Conservation (phyloP, 352 stramenopile species). For the Phytopythium sindhum region DNA sequence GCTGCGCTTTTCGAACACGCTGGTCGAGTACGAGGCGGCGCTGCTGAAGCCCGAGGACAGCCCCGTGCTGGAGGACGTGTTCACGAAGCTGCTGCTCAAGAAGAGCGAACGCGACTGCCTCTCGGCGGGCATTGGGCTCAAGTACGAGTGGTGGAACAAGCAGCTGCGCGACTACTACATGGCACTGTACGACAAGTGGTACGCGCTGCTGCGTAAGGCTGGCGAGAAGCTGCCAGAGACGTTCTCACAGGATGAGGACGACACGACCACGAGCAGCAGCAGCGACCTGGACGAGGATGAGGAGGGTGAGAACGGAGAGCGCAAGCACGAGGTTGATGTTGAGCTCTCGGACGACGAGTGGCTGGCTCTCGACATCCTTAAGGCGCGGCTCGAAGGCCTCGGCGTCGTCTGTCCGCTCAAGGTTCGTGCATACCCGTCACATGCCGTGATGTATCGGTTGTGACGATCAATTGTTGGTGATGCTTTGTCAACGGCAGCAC, state of each 20-base stretch:
- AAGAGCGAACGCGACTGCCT: slow-evolving; percentile 80
- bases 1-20: slow-evolving; percentile 68
- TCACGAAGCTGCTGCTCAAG: slow-evolving; percentile 82
- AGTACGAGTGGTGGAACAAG: slow-evolving; percentile 89
- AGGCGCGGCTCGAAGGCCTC: slow-evolving; percentile 45
- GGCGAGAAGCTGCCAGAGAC: slow-evolving; percentile 60
- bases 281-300: slow-evolving; percentile 16
- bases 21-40: slow-evolving; percentile 82
- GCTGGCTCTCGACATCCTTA: slow-evolving; percentile 62
- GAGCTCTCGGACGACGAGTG: slow-evolving; percentile 81
- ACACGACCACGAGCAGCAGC: slow-evolving; percentile 20
- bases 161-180: slow-evolving; percentile 82
- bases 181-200: slow-evolving; percentile 80
- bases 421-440: slow-evolving; percentile 16
- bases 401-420: slow-evolving; percentile 55
- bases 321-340: slow-evolving; percentile 51
- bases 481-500: slow-evolving; percentile 29
- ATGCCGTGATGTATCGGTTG: slow-evolving; percentile 9
- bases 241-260: slow-evolving; percentile 67
- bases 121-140: slow-evolving; percentile 70
- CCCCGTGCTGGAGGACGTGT: slow-evolving; percentile 75
- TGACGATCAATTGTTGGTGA: not conserved
- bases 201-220: slow-evolving; percentile 68
- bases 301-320: not conserved
- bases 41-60: slow-evolving; percentile 70